These are phyloP conservation scores for Cavenderia fasciculata DNA, from an alignment of 78 protist species.

Conservation along the genomic window DNA sequence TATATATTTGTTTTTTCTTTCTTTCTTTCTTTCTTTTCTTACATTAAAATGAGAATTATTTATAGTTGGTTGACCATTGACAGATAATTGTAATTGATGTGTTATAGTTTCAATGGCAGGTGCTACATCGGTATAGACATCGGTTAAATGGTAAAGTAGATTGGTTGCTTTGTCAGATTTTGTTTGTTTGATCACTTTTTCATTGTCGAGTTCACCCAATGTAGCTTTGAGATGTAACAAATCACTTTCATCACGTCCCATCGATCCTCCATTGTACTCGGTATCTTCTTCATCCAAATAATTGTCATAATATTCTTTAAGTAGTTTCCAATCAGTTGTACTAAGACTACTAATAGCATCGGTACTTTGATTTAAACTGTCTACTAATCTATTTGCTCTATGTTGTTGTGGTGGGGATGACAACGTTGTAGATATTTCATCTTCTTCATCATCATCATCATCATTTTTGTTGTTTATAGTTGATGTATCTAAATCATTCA, in stretches of 20 bases:
- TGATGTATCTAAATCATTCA: not conserved
- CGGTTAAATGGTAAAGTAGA: not conserved
- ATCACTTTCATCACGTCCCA: constrained; percentile 55
- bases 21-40: not conserved
- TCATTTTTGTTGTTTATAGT: not conserved
- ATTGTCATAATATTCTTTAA: constrained; percentile 6
- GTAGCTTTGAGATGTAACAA: constrained; percentile 48
- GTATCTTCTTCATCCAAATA: constrained; percentile 49
- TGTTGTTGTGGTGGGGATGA: no score
- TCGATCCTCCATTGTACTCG: no score
- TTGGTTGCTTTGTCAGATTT: not conserved
- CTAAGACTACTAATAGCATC: no score
- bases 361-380: no score
- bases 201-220: constrained; percentile 45
- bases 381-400: no score
- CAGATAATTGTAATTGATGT: no score
- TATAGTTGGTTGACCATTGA: no score
- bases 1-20: no score
- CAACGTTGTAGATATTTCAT: no score
- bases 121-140: no score
- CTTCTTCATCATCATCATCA: not conserved
- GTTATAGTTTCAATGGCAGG: no score
- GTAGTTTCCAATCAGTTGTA: not conserved
- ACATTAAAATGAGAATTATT: not conserved
- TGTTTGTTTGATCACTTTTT: constrained; percentile 4